Percentiles rank a stretch among this genome's conserved stretches.
phyloP scores from a whole-genome alignment of 345 rosid species.

The Acer negundo region DNA sequence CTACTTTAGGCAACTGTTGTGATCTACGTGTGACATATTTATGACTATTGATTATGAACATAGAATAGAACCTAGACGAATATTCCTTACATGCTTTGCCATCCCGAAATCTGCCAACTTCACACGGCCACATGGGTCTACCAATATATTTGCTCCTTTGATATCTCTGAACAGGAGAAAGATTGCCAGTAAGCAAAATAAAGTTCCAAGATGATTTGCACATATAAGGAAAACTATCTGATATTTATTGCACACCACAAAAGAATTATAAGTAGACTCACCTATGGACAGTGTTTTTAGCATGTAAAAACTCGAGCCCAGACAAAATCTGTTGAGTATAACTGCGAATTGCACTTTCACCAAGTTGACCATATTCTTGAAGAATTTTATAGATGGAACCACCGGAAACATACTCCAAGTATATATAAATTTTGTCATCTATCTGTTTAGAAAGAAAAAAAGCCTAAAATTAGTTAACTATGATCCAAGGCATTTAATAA shows the following conservation, averaged over 20 bases:
- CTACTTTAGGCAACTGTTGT: background rate
- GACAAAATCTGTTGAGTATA: constrained; percentile 80
- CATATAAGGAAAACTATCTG: background rate
- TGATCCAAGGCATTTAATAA: constrained; percentile 9
- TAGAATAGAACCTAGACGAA: constrained; percentile 1
- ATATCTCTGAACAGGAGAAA: constrained; percentile 58
- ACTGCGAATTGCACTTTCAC: constrained; percentile 72
- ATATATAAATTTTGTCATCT: constrained; percentile 71
- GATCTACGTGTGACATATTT: constrained; percentile 2
- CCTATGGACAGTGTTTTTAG: constrained; percentile 78
- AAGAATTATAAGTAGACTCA: constrained; percentile 21
- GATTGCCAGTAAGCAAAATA: constrained; percentile 12
- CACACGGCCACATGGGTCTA: constrained; percentile 76
- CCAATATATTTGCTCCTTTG: constrained; percentile 87
- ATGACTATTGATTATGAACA: background rate
- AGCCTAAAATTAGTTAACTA: background rate
- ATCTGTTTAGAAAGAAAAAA: constrained; percentile 42
- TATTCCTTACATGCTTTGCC: constrained; percentile 63
- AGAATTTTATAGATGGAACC: constrained; percentile 88
- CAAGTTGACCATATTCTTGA: constrained; percentile 73
- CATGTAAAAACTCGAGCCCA: constrained; percentile 76
- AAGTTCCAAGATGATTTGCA: background rate
- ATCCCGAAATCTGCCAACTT: constrained; percentile 81
- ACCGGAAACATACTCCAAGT: constrained; percentile 82
- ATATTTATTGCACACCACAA: background rate